These are phyloP conservation scores for Candida patagonica DNA, from an alignment of 805 yeast genomes.

Conservation along the genomic window DNA sequence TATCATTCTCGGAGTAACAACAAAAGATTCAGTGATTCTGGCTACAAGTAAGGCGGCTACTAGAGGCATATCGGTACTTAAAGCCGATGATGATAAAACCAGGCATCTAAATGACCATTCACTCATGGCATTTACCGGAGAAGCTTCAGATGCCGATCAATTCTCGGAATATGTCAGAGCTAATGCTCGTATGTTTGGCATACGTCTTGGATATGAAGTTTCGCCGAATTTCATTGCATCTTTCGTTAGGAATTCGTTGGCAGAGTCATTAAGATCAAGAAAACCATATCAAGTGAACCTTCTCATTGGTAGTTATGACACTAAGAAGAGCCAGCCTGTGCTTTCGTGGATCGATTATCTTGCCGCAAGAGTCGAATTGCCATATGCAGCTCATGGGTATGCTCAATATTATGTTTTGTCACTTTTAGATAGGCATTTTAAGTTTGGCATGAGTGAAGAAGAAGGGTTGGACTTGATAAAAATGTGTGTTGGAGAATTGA, in stretches of 20 bases:
- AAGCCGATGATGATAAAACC: conserved; percentile 74
- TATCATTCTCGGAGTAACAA: conserved; percentile 76
- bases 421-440: conserved; percentile 81
- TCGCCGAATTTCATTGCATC: conserved; percentile 81
- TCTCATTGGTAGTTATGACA: conserved; percentile 78
- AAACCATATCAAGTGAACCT: conserved; percentile 93
- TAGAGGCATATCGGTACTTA: conserved; percentile 77
- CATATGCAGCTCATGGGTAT: conserved; percentile 97
- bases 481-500: conserved; percentile 68
- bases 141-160: conserved; percentile 91
- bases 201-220: conserved; percentile 76
- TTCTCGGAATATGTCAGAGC: conserved; percentile 94
- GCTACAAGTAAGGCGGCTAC: conserved; percentile 95
- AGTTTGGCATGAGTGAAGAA: conserved; percentile 59
- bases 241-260: conserved; percentile 80
- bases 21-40: conserved; percentile 69
- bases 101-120: conserved; percentile 63
- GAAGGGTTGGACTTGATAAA: conserved; percentile 72
- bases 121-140: conserved; percentile 86
- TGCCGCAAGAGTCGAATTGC: conserved; percentile 83
- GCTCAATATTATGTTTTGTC: conserved; percentile 95
- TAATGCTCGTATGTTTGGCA: conserved; percentile 76
- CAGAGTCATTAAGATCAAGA: conserved; percentile 80
- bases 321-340: conserved; percentile 46
- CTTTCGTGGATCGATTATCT: conserved; percentile 88